phyloP scores from a whole-genome alignment of 2,329 filamentous ascomycete genomes.

The Sporothrix variecibatus region DNA sequence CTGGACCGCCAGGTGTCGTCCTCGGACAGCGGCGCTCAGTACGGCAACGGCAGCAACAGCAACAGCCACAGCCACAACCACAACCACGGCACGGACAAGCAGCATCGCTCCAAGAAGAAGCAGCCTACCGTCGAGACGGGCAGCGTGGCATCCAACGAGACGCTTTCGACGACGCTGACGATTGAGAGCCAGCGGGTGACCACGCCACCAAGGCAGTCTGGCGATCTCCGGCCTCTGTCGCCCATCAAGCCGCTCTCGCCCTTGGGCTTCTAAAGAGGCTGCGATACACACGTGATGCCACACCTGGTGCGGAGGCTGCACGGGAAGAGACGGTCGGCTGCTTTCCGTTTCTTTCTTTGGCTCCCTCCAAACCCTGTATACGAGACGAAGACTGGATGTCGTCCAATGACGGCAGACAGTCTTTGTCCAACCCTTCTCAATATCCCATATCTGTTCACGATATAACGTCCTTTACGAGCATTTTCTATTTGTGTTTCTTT shows the following conservation, averaged over 20 bases:
- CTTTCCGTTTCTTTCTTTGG: neutral
- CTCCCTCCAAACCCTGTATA: conserved; percentile 2
- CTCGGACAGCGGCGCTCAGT: conserved; percentile 64
- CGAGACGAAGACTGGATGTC: neutral
- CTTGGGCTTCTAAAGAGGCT: conserved; percentile 52
- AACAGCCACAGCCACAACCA: conserved; percentile 30
- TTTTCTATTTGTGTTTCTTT: conserved; percentile 16
- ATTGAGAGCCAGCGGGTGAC: conserved; percentile 46
- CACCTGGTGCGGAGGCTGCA: neutral
- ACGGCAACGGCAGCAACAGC: conserved; percentile 37
- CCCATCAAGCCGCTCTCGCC: conserved; percentile 68
- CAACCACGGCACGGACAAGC: conserved; percentile 28
- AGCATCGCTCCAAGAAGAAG: conserved; percentile 48
- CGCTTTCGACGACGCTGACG: conserved; percentile 50
- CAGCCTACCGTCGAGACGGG: conserved; percentile 44
- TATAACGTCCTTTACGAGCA: conserved; percentile 28
- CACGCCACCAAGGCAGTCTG: conserved; percentile 39
- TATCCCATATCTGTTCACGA: conserved; percentile 26
- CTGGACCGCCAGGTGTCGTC: conserved; percentile 64
- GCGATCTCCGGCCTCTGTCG: conserved; percentile 59
- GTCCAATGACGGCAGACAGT: neutral
- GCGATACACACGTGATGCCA: neutral
- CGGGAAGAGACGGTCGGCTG: neutral
- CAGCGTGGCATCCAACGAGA: conserved; percentile 48
- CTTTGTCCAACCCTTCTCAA: conserved; percentile 1